phyloP scores from a whole-genome alignment of 805 yeast genomes.

The Jamesozyma gamospora region DNA sequence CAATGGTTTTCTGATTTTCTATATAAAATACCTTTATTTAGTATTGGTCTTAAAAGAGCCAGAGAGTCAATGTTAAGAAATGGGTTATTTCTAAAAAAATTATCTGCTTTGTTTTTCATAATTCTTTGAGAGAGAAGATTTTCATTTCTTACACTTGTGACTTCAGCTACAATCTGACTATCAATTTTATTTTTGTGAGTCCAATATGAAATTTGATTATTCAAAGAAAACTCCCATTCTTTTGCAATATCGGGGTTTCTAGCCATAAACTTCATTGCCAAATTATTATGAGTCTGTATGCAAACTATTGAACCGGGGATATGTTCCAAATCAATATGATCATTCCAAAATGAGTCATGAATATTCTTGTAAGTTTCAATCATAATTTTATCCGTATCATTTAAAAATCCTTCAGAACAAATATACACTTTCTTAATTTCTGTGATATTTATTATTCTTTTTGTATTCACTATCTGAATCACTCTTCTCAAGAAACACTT shows the following conservation, averaged over 20 bases:
- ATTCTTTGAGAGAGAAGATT: slow-evolving; percentile 43
- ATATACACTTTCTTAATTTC: slow-evolving; percentile 35
- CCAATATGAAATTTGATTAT: slow-evolving; percentile 51
- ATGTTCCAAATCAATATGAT: slow-evolving; percentile 13
- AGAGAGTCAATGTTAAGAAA: slow-evolving; percentile 47
- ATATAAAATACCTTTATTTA: slow-evolving; percentile 57
- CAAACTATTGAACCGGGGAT: slow-evolving; percentile 43
- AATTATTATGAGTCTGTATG: slow-evolving; percentile 39
- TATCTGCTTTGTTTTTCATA: slow-evolving; percentile 45
- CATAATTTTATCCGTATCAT: slow-evolving; percentile 14
- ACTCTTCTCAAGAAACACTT: slow-evolving; percentile 56
- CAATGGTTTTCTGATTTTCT: slow-evolving; percentile 63
- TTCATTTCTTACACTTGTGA: slow-evolving; percentile 38
- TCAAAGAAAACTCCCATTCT: slow-evolving; percentile 56
- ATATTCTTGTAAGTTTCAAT: slow-evolving; percentile 17
- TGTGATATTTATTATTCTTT: slow-evolving; percentile 51
- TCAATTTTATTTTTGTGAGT: slow-evolving; percentile 35
- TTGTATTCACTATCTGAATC: slow-evolving; percentile 44
- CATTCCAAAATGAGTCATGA: slow-evolving; percentile 25
- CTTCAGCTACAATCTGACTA: slow-evolving; percentile 25
- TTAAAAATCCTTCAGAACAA: too few relatives aligned
- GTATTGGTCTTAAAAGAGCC: slow-evolving; percentile 49
- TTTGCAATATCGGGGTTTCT: slow-evolving; percentile 39
- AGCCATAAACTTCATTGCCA: slow-evolving; percentile 45
- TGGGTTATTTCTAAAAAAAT: slow-evolving; percentile 42